Percentiles rank a stretch among this genome's conserved stretches.
These are phyloP conservation scores for Calocera cornea DNA, from an alignment of 768 basidiomycete species.

Conservation along the genomic window DNA sequence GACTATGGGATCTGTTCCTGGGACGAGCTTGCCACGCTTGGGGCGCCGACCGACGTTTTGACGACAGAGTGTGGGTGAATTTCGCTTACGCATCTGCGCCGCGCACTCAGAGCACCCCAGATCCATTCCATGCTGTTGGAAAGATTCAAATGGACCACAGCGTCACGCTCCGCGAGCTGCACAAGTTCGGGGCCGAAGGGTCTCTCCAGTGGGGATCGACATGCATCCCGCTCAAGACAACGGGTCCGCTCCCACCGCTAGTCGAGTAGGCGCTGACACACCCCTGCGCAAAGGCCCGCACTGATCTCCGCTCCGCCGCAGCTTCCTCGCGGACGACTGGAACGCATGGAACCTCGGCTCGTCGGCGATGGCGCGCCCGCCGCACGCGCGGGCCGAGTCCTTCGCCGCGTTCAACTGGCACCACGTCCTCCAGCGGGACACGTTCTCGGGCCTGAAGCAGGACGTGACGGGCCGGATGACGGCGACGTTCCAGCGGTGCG, in stretches of 20 bases:
- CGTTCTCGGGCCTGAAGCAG: background rate
- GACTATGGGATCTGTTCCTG: background rate
- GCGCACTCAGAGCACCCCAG: background rate
- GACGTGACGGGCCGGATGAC: background rate
- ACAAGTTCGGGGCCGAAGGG: background rate
- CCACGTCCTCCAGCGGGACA: background rate
- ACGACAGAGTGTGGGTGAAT: background rate
- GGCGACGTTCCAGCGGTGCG: background rate
- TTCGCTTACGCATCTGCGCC: background rate
- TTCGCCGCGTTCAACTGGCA: background rate
- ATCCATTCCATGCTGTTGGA: background rate
- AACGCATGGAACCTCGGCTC: background rate
- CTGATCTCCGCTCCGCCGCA: background rate
- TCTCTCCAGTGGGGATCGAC: background rate
- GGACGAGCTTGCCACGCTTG: background rate
- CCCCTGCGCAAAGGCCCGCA: too few species aligned
- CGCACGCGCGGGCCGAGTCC: background rate
- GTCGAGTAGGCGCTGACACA: background rate
- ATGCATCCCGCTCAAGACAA: background rate
- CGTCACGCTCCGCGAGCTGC: slow-evolving; percentile 1
- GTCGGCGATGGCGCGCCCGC: background rate
- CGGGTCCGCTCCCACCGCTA: background rate
- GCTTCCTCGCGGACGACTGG: background rate
- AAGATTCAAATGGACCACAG: background rate
- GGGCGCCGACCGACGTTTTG: background rate